phyloP scores from a whole-genome alignment of 208 protist species.

The Acanthamoeba healyi region DNA sequence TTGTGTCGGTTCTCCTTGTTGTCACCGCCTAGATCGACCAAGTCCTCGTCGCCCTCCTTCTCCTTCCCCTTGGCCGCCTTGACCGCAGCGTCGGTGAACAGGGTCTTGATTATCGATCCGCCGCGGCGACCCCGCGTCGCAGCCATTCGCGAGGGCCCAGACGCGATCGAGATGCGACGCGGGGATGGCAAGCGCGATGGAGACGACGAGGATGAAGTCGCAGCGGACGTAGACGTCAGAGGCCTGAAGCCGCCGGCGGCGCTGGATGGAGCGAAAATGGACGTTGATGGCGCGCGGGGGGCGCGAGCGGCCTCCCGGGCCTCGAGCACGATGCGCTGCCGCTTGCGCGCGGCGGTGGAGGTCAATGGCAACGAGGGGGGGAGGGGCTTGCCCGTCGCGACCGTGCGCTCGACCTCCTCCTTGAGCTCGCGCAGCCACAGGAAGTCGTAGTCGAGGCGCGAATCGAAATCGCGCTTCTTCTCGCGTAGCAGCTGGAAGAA shows the following conservation, averaged over 20 bases:
- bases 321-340: slow-evolving; percentile 14
- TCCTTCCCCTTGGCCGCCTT: slow-evolving; percentile 1
- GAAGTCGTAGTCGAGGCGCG: slow-evolving; percentile 13
- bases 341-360: background rate
- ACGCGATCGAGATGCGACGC: background rate
- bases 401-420: slow-evolving; percentile 2
- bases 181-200: background rate
- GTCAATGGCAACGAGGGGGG: background rate
- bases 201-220: too few relatives aligned
- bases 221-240: background rate
- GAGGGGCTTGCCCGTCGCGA: background rate
- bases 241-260: too few relatives aligned
- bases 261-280: background rate
- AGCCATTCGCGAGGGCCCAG: background rate
- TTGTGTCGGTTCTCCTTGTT: background rate
- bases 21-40: background rate
- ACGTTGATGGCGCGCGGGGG: background rate
- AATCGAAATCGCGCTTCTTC: slow-evolving; percentile 67
- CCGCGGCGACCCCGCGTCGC: slow-evolving; percentile 1
- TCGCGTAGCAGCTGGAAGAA: slow-evolving; percentile 55
- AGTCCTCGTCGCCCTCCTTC: background rate
- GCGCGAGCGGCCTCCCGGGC: background rate
- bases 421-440: slow-evolving; percentile 42
- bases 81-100: slow-evolving; percentile 8
- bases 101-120: slow-evolving; percentile 65